These are phyloP conservation scores for Luzula sylvatica DNA, from an alignment of 176 grass and related monocot species.

Conservation along the genomic window DNA sequence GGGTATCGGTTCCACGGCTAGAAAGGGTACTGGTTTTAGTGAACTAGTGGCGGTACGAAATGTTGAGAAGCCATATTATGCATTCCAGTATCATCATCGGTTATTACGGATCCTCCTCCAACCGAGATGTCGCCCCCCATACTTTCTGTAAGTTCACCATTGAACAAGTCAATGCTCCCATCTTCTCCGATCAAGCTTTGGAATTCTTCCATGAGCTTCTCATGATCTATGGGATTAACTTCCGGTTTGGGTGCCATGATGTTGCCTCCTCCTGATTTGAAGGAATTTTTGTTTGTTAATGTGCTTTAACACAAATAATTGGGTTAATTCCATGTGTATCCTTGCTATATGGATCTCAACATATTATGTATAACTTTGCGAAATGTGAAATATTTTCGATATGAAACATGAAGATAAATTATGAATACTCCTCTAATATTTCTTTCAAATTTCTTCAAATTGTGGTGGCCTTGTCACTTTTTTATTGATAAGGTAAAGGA, in stretches of 20 bases:
- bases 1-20: no score
- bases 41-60: conserved; percentile 20
- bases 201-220: conserved; percentile 20
- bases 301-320: no score
- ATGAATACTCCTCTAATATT: no score
- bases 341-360: no score
- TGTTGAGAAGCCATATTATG: conserved; percentile 38
- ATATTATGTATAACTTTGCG: no score
- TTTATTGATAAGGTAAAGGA: no score
- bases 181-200: background rate
- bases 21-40: conserved; percentile 25
- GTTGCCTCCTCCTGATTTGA: background rate
- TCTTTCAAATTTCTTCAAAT: no score
- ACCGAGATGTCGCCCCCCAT: conserved; percentile 28
- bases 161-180: conserved; percentile 19
- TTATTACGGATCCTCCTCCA: conserved; percentile 34
- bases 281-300: background rate
- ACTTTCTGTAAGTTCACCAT: background rate
- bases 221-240: conserved; percentile 1
- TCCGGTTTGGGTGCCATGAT: conserved; percentile 4
- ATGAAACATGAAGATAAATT: no score
- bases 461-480: no score
- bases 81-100: conserved; percentile 35
- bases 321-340: no score
- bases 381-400: no score